phyloP scores from a whole-genome alignment of 345 rosid species.

The Lumnitzera littorea region DNA sequence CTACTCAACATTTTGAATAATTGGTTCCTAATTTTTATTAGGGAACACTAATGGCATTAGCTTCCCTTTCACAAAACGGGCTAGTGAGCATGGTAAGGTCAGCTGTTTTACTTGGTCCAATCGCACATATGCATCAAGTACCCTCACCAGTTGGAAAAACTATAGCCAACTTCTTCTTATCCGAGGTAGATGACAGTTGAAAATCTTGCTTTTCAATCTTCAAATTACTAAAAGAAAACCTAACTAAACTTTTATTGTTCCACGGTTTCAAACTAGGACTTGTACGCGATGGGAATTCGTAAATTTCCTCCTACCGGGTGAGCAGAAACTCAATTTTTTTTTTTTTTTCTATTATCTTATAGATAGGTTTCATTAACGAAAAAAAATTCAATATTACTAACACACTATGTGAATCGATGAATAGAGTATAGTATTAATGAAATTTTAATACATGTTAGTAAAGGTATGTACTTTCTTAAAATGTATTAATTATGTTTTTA shows the following conservation, averaged over 20 bases:
- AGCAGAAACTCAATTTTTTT: background rate
- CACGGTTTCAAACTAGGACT: constrained; percentile 14
- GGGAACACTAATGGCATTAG: constrained; percentile 39
- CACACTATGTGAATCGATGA: too few species aligned
- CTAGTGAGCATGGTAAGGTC: constrained; percentile 23
- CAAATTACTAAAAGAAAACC: background rate
- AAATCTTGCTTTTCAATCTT: background rate
- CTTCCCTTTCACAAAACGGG: constrained; percentile 28
- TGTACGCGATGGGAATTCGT: constrained; percentile 31
- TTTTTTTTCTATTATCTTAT: background rate
- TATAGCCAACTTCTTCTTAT: constrained; percentile 25
- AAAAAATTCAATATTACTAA: background rate
- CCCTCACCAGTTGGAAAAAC: constrained; percentile 12
- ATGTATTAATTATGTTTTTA: too few species aligned
- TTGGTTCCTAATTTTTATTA: constrained; percentile 1
- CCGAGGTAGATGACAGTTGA: constrained; percentile 12
- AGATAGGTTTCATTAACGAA: background rate
- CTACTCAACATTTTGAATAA: too few species aligned
- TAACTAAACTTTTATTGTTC: background rate
- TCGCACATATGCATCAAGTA: constrained; percentile 30
- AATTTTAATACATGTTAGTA: too few species aligned
- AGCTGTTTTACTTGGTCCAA: constrained; percentile 34
- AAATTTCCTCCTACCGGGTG: constrained; percentile 32
- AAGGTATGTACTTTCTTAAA: too few species aligned
- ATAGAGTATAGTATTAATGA: too few species aligned